Evolutionary conservation across 2,329 filamentous ascomycete genomes (phyloP).

Genomic region (Plectosphaerella sp.): DNA sequence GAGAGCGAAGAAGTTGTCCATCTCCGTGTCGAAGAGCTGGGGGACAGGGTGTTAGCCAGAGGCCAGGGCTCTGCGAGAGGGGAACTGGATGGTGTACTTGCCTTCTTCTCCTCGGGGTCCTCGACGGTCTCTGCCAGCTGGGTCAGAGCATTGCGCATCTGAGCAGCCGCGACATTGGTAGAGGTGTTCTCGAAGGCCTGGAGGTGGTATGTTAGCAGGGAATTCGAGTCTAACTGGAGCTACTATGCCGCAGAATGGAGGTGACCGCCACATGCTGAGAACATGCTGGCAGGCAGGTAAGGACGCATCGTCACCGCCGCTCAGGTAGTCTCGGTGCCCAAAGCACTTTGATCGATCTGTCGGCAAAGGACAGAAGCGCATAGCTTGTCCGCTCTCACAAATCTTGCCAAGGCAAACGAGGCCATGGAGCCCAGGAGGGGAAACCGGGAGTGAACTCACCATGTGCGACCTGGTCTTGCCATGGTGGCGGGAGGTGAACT

Average conservation of each 20-base stretch:
- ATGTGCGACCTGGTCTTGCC: conserved; percentile 84
- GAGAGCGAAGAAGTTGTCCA: conserved; percentile 99
- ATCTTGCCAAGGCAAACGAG: too few relatives aligned
- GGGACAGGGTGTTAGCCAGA: conserved; percentile 9
- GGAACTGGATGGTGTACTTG: conserved; percentile 32
- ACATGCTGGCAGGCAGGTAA: background rate
- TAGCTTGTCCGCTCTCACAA: too few relatives aligned
- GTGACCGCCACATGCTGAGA: background rate
- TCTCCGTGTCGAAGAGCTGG: conserved; percentile 94
- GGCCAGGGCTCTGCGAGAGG: background rate
- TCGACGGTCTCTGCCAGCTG: conserved; percentile 84
- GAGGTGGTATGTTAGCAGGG: conserved; percentile 24
- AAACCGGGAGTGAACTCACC: conserved; percentile 45
- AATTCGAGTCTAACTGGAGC: too few relatives aligned
- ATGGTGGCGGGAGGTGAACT: conserved; percentile 64
- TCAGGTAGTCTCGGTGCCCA: too few relatives aligned
- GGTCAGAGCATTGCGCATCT: conserved; percentile 98
- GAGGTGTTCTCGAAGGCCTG: conserved; percentile 99
- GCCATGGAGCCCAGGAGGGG: background rate
- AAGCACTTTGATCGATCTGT: too few relatives aligned
- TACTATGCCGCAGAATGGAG: conserved; percentile 2
- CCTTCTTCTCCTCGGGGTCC: conserved; percentile 80
- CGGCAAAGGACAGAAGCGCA: too few relatives aligned
- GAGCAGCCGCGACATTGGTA: conserved; percentile 93
- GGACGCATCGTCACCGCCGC: too few relatives aligned